Evolutionary conservation across 176 grass and related monocot species (phyloP).

Genomic region (Rhipidocladum racemiflorum): DNA sequence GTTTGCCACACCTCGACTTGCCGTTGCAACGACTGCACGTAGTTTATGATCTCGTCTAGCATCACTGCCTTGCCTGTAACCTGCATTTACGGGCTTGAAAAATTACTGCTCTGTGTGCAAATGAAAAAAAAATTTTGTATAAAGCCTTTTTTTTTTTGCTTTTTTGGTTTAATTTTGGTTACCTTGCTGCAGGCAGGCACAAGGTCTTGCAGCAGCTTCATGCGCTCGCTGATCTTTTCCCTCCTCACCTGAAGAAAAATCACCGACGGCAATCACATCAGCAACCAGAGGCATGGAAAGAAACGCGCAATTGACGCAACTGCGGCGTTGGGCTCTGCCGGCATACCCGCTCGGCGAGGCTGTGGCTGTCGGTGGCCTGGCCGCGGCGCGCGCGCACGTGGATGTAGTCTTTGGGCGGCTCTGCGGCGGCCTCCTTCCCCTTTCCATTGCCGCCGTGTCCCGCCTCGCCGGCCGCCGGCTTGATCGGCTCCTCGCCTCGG

Average conservation of each 20-base stretch:
- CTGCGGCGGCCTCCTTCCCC: constrained; percentile 13
- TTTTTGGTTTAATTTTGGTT: not conserved
- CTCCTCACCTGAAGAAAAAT: constrained; percentile 60
- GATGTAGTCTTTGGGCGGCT: constrained; percentile 59
- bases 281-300: too few relatives aligned
- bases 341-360: constrained; percentile 61
- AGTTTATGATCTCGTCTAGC: constrained; percentile 86
- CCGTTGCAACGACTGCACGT: constrained; percentile 66
- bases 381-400: constrained; percentile 66
- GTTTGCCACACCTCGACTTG: constrained; percentile 53
- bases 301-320: not conserved
- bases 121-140: not conserved
- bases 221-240: constrained; percentile 83
- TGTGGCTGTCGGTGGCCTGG: constrained; percentile 77
- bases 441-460: not conserved
- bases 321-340: not conserved
- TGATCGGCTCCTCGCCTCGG: not conserved
- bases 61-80: constrained; percentile 73
- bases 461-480: not conserved
- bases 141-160: not conserved
- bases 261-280: not conserved
- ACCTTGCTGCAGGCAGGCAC: constrained; percentile 89
- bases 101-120: not conserved
- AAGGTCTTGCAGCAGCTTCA: constrained; percentile 82
- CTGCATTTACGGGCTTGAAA: not conserved